Base-by-base conservation (phyloP, 805 yeast genomes). In the Ogataea pini region DNA sequence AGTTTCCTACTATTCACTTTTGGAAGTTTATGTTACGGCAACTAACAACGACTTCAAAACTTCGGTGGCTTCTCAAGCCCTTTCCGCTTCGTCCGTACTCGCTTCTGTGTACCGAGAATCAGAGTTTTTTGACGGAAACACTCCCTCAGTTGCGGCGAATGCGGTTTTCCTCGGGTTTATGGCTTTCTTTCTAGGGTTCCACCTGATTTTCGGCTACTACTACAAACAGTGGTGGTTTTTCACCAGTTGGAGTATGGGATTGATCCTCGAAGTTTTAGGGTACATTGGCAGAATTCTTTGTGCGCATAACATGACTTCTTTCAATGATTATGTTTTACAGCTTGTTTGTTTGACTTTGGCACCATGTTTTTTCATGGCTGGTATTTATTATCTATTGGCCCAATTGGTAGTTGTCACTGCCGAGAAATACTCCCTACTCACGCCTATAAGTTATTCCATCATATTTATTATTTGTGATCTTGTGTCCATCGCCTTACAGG, bases 361-460 rank as follows among this genome's bases (percentile, higher is more conserved):
- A 0, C 96, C 96, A 0, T 89, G 88, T 17, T 85, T 89, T 63
- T 71, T 86, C 38, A 85, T 87, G 87, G 96, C 86, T 3, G 96
- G 92, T 1, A 72, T 89, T 2, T 90, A 89, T 67, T 85, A 77
- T 55, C 72, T 82, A 46, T 67, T 89, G 54, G 89, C 86, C 5
- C 85, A 87, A 64, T 57, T 85, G 42, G 71, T 83, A 40, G 80
- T 83, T 47, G 65, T 87, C 1, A 82, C 80, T 58, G 89, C 89
- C 2, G 69, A 72, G 48, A 60, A 69, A 14, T 82, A 67, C 54
- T 80, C 90, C 0, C 18, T 68, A 5, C 49, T 79, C 27, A 71
- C 68, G 48, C 91, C 92, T 7, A 72, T 78, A 72, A 71, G 71
- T 57, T 85, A 83, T 59, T 76, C 90, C 0, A 75, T 78, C 44